A percentile compares a stretch with the other conserved stretches of the same genome.
Evolutionary conservation across 306 rosid genomes (phyloP).

Genomic region (Ceratonia siliqua): DNA sequence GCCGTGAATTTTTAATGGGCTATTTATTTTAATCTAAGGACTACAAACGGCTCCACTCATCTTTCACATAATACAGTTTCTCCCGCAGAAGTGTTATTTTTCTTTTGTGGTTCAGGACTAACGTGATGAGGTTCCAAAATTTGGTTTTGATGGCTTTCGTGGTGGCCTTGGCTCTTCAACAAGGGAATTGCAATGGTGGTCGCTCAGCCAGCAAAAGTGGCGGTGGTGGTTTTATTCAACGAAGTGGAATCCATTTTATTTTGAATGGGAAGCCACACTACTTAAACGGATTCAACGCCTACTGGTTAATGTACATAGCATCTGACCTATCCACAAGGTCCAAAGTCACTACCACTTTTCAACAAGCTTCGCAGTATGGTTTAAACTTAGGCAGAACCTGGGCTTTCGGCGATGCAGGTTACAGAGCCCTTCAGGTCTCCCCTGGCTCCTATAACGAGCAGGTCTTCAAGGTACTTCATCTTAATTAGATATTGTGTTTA

Average conservation of each 20-base stretch:
- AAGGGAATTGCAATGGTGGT: slow-evolving; percentile 4
- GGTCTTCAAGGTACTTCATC: slow-evolving; percentile 31
- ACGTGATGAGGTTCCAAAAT: no score
- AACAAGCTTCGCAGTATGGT: slow-evolving; percentile 36
- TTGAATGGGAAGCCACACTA: slow-evolving; percentile 37
- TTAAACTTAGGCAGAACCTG: slow-evolving; percentile 45
- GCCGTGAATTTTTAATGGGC: no score
- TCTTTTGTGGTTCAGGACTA: no score
- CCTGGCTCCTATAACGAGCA: slow-evolving; percentile 41
- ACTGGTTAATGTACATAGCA: slow-evolving; percentile 62
- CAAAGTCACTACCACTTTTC: slow-evolving; percentile 41
- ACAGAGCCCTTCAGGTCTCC: slow-evolving; percentile 43
- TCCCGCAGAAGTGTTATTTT: no score
- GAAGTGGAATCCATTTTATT: slow-evolving; percentile 46
- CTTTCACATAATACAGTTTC: no score
- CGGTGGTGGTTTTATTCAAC: slow-evolving; percentile 28
- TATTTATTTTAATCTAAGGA: no score
- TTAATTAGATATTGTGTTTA: no score
- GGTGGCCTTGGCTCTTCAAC: slow-evolving; percentile 14
- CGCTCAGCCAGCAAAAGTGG: not conserved
- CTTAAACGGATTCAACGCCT: slow-evolving; percentile 62
- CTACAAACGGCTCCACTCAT: no score
- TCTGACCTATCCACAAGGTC: slow-evolving; percentile 48
- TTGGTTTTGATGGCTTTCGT: not conserved
- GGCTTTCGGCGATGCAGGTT: slow-evolving; percentile 43